Percentiles rank a stretch among this genome's conserved stretches.
Conservation (phyloP, 2,329 filamentous ascomycete genomes). For the Bipolaris bicolor region DNA sequence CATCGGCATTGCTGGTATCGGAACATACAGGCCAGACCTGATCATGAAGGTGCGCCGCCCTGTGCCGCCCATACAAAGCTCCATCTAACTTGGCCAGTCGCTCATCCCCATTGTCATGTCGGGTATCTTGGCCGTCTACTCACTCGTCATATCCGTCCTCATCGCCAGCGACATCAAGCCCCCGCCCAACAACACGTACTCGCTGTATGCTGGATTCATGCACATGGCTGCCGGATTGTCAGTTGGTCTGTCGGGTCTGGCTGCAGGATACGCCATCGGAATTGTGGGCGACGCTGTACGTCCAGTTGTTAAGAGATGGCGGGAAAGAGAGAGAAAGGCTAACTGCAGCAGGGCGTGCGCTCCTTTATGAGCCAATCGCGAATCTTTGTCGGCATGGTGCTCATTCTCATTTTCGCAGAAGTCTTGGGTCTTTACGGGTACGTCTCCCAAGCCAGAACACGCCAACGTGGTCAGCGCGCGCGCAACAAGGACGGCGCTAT, state of each 20-base stretch:
- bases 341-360: constrained; percentile 69
- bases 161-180: constrained; percentile 89
- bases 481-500: background rate
- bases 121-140: constrained; percentile 98
- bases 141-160: constrained; percentile 93
- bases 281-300: constrained; percentile 87
- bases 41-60: constrained; percentile 78
- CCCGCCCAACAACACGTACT: constrained; percentile 71
- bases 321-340: constrained; percentile 14
- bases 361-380: constrained; percentile 96
- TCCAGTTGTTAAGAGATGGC: constrained; percentile 10
- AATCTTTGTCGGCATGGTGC: constrained; percentile 97
- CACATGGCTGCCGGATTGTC: constrained; percentile 89
- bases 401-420: constrained; percentile 98
- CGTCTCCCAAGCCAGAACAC: constrained; percentile 38
- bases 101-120: constrained; percentile 95
- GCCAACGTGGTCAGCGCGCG: background rate
- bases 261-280: constrained; percentile 73
- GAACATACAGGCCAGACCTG: constrained; percentile 81
- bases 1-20: constrained; percentile 85
- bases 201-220: constrained; percentile 90
- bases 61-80: constrained; percentile 1
- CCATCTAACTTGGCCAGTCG: constrained; percentile 61
- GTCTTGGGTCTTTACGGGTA: constrained; percentile 96
- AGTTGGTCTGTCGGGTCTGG: constrained; percentile 60